A percentile compares a stretch with the other conserved stretches of the same genome.
Evolutionary conservation across 2,329 filamentous ascomycete genomes (phyloP).

Genomic region (Epichloe festucae): DNA sequence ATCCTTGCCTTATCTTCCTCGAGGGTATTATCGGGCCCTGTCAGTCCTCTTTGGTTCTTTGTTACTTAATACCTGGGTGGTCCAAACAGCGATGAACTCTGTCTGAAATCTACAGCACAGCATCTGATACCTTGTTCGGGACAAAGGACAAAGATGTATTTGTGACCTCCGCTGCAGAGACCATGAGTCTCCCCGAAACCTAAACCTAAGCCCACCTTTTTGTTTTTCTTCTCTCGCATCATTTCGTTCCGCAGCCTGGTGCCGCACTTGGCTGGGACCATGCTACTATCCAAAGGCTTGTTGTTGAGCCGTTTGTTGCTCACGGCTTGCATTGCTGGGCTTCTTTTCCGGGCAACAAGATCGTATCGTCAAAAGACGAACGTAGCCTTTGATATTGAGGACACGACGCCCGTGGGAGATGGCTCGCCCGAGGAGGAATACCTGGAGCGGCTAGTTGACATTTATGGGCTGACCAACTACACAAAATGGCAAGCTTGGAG

Average conservation of each 20-base stretch:
- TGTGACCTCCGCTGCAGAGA: not conserved
- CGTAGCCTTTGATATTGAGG: conserved; percentile 6
- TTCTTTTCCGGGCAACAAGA: conserved; percentile 13
- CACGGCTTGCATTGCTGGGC: conserved; percentile 13
- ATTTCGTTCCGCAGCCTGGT: conserved; percentile 2
- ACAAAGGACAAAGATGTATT: not conserved
- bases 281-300: conserved; percentile 15
- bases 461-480: conserved; percentile 17
- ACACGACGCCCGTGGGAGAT: conserved; percentile 7
- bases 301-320: conserved; percentile 12
- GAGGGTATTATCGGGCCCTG: not conserved
- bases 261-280: conserved; percentile 9
- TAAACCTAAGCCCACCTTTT: not conserved
- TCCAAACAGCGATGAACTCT: conserved; percentile 1
- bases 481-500: conserved; percentile 23
- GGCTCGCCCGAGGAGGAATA: conserved; percentile 20
- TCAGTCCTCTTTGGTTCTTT: not conserved
- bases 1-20: not conserved
- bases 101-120: not conserved
- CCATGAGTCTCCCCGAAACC: not conserved
- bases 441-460: conserved; percentile 15
- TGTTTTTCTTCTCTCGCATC: not conserved
- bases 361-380: conserved; percentile 6
- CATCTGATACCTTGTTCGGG: conserved; percentile 3
- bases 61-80: not conserved